These are phyloP conservation scores for Saitozyma sp. DNA, from an alignment of 768 basidiomycete genomes.

Conservation along the genomic window DNA sequence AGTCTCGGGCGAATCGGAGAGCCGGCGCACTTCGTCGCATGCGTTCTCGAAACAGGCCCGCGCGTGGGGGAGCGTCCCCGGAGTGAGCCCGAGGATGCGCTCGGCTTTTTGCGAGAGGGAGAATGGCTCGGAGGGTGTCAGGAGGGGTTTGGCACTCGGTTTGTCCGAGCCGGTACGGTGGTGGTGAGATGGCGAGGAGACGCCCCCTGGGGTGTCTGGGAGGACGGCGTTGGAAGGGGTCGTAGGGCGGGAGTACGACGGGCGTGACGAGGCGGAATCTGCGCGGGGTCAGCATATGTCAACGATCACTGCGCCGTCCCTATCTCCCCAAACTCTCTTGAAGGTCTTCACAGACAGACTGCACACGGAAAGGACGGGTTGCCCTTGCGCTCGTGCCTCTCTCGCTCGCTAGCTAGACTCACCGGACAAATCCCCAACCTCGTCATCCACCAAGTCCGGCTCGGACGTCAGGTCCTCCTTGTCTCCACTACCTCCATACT, in stretches of 20 bases:
- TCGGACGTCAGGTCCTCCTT: not conserved
- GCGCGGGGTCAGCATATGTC: not conserved
- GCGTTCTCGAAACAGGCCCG: conserved; percentile 41
- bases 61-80: conserved; percentile 41
- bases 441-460: conserved; percentile 14
- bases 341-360: too few species aligned
- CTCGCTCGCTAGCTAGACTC: conserved; percentile 10
- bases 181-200: conserved; percentile 1
- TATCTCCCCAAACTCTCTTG: too few species aligned
- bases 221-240: conserved; percentile 23
- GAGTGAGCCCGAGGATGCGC: conserved; percentile 37
- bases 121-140: conserved; percentile 12
- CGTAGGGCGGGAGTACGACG: conserved; percentile 33
- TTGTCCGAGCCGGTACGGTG: not conserved
- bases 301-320: not conserved
- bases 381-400: not conserved
- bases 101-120: conserved; percentile 38
- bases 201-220: conserved; percentile 4
- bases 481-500: too few species aligned
- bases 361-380: not conserved
- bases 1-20: not conserved
- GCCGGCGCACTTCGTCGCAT: conserved; percentile 33
- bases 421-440: conserved; percentile 45
- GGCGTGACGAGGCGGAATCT: conserved; percentile 38
- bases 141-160: not conserved